Percentiles rank a stretch among this genome's conserved stretches.
Evolutionary conservation across 441 rosid species (phyloP).

Genomic region (Adansonia rubrostipa): DNA sequence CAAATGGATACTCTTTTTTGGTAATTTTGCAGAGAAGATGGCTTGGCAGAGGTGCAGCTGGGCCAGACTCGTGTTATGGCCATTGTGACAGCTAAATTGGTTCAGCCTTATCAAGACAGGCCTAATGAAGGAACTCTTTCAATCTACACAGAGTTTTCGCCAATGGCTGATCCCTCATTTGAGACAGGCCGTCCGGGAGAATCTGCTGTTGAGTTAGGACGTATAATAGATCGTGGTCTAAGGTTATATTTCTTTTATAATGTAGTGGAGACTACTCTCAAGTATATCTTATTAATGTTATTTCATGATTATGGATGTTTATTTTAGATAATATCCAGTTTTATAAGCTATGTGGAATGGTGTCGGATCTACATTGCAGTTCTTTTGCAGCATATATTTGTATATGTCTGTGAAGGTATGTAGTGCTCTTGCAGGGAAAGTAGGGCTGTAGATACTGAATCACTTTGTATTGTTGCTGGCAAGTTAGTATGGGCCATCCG

Average conservation of each 20-base stretch:
- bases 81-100: slow-evolving; percentile 75
- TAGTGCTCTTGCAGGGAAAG: slow-evolving; percentile 75
- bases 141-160: slow-evolving; percentile 85
- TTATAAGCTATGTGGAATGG: not conserved
- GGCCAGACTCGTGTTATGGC: slow-evolving; percentile 94
- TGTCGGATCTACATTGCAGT: not conserved
- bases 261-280: not conserved
- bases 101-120: slow-evolving; percentile 86
- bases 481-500: slow-evolving; percentile 93
- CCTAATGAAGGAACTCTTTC: slow-evolving; percentile 87
- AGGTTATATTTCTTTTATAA: slow-evolving; percentile 50
- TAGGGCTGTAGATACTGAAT: slow-evolving; percentile 93
- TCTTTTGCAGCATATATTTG: slow-evolving; percentile 3
- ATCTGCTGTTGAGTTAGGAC: slow-evolving; percentile 85
- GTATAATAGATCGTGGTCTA: slow-evolving; percentile 85
- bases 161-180: slow-evolving; percentile 96
- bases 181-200: slow-evolving; percentile 93
- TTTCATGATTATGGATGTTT: not conserved
- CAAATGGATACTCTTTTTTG: not conserved
- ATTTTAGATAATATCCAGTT: not conserved
- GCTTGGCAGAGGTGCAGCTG: slow-evolving; percentile 87
- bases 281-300: not conserved
- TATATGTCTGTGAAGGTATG: slow-evolving; percentile 15
- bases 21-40: slow-evolving; percentile 70
- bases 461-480: slow-evolving; percentile 87